Conservation (phyloP, 805 yeast genomes). For the Saccharomycopsis sp. region DNA sequence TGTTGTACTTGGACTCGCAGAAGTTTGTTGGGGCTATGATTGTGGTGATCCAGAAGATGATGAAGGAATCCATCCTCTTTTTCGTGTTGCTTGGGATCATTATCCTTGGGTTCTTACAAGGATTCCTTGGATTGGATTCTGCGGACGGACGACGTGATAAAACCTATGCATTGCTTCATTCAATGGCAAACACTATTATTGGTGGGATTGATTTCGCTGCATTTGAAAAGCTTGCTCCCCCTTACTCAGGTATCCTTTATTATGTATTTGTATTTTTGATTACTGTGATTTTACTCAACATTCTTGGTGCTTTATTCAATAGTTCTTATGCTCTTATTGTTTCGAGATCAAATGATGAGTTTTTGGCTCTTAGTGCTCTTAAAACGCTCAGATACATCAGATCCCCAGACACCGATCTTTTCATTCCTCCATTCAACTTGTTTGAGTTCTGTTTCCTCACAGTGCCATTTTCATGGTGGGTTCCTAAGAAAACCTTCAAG, state of each 20-base stretch:
- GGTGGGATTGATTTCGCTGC: conserved; percentile 70
- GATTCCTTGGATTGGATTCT: conserved; percentile 79
- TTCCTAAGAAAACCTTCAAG: conserved; percentile 30
- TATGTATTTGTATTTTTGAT: conserved; percentile 74
- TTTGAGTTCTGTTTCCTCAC: conserved; percentile 49
- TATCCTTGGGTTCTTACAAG: conserved; percentile 77
- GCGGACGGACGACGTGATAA: conserved; percentile 82
- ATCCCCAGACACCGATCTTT: conserved; percentile 83
- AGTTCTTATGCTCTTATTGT: conserved; percentile 78
- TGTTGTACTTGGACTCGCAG: conserved; percentile 71
- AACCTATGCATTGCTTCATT: conserved; percentile 54
- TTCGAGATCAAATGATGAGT: conserved; percentile 78
- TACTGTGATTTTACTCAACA: conserved; percentile 69
- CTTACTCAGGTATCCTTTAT: conserved; percentile 73
- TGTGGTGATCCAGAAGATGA: conserved; percentile 77
- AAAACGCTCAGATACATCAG: conserved; percentile 79
- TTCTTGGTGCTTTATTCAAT: conserved; percentile 78
- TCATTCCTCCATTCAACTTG: conserved; percentile 79
- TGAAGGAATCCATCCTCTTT: conserved; percentile 80
- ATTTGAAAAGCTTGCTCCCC: conserved; percentile 71
- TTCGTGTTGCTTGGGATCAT: conserved; percentile 67
- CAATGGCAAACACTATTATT: conserved; percentile 64
- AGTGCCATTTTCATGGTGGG: conserved; percentile 37
- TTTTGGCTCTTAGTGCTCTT: conserved; percentile 75
- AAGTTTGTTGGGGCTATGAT: conserved; percentile 84